Evolutionary conservation across 768 basidiomycete species (phyloP), one percentile per base, ranked within the genome.

Genomic region (Rhizopogon roseolus): DNA sequence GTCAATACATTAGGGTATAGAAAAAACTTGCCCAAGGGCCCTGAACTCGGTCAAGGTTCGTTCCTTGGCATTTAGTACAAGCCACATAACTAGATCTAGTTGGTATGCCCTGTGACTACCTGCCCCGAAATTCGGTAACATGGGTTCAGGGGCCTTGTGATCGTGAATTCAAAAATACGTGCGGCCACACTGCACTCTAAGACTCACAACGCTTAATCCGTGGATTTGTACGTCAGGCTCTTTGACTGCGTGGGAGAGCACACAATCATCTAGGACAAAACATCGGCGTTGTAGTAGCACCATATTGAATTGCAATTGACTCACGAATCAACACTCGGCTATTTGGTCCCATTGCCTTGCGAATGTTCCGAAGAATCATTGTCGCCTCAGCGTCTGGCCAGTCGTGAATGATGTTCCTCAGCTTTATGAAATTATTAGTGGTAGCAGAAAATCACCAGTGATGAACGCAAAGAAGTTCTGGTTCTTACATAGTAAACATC

Each of bases 71-170:
- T 80, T 77, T n/a, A 74, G 60, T 9, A 70, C 17, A n/a, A 62
- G 45, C 71, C 77, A 73, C 78, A 80, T 78, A 50, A 70, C 71
- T 38, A 80, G 48, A 52, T 81, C 80, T 44, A 71, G 71, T 27
- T 74, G 63, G 54, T 80, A 79, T 34, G 65, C 65, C 4, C 72
- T 62, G 38, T 73, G 62, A 38, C 64, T 66, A 1, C 74, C 79
- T 6, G 71, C 66, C n/a, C 77, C 78, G 50, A 72, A 79, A 60
- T 78, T 80, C 5, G 77, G 70, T 3, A 80, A 66, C 43, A 80
- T 62, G 0, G 77, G 78, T 50, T 73, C 70, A 0, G 78, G 79
- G 0, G 75, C 78, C 56, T 44, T 45, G 8, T 45, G 60, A 63
- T 57, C 41, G 29, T 54, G 56, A 28, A 48, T 55, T 2, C 48